Conservation (phyloP, 176 grass and related monocot genomes). For the Oryza australiensis region DNA sequence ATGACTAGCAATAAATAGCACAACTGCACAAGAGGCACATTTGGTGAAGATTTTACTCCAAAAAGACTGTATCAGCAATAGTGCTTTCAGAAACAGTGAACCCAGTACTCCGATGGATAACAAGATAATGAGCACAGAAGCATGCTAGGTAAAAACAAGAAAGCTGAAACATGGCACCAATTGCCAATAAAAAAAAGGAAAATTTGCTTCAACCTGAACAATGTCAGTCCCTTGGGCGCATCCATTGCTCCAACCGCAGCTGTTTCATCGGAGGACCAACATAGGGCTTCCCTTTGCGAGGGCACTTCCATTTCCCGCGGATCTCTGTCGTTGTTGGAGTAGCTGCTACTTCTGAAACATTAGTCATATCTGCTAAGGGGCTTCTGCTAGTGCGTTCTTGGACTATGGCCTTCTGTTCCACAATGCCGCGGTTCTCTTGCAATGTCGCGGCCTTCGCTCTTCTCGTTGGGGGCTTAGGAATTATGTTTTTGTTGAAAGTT, state of each 20-base stretch:
- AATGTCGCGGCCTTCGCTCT: not conserved
- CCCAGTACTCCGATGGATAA: no score
- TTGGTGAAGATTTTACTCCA: no score
- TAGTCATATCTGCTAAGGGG: constrained; percentile 48
- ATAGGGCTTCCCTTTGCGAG: constrained; percentile 59
- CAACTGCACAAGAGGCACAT: no score
- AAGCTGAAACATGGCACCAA: not conserved
- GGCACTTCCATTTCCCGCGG: constrained; percentile 63
- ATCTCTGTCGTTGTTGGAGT: not conserved
- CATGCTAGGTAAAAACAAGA: not conserved
- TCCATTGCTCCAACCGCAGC: constrained; percentile 60
- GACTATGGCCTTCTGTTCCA: not conserved
- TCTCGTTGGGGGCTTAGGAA: not conserved
- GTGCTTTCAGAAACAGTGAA: not conserved
- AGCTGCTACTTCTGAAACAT: constrained; percentile 31
- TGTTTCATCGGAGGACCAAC: constrained; percentile 65
- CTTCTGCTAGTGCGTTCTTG: constrained; percentile 34
- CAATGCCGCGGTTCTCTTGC: constrained; percentile 5
- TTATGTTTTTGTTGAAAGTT: not conserved
- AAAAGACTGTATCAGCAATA: no score
- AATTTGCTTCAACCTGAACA: not conserved
- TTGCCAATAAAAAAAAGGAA: not conserved
- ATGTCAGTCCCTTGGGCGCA: constrained; percentile 45
- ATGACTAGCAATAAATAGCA: no score
- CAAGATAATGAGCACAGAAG: no score